Base-by-base conservation (phyloP, 805 yeast genomes). In the Scheffersomyces lignosus region DNA sequence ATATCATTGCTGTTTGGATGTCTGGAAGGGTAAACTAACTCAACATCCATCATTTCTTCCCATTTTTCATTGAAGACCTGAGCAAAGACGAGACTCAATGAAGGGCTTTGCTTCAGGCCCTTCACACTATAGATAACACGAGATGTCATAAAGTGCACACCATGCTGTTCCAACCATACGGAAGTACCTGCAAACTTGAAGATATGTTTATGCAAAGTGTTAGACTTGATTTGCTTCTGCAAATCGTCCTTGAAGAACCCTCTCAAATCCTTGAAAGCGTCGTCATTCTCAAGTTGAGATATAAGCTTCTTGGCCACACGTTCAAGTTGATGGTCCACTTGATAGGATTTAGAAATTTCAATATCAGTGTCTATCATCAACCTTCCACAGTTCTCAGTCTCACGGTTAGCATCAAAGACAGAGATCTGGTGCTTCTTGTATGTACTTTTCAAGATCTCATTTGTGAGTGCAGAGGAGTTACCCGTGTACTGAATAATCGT, bases 21-120 rank as follows among this genome's bases (percentile, higher is more conserved):
- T 12, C 32, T 37, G n/a, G 47, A 20, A 1, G 51, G 51, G 0
- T 58, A 47, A 8, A 54, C 40, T 29, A 60, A 40, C 28, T 52
- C 49, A 4, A 52, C 40, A 33, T 52, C 38, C 15, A 37, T 36
- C 18, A 42, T 26, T 25, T 44, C 48, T n/a, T 36, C 31, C 53
- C 53, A 48, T 20, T 38, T 32, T 13, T 37, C 38, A 29, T 38
- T 28, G 31, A 18, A 48, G 2, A 46, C 15, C 33, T 48, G 51
- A 5, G 46, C 46, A 27, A 34, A 48, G 3, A 36, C 18, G 4
- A 46, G 31, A 4, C 38, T 34, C n/a, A 48, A 18, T 13, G 30
- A 23, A 4, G 51, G 47, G 15, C 27, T n/a, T 14, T 37, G 31
- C 13, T 37, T 27, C 6, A 16, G 28, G 6, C 43, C 43, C 3